These are phyloP conservation scores for Arabis alpina DNA, from an alignment of 345 rosid species.

Conservation along the genomic window DNA sequence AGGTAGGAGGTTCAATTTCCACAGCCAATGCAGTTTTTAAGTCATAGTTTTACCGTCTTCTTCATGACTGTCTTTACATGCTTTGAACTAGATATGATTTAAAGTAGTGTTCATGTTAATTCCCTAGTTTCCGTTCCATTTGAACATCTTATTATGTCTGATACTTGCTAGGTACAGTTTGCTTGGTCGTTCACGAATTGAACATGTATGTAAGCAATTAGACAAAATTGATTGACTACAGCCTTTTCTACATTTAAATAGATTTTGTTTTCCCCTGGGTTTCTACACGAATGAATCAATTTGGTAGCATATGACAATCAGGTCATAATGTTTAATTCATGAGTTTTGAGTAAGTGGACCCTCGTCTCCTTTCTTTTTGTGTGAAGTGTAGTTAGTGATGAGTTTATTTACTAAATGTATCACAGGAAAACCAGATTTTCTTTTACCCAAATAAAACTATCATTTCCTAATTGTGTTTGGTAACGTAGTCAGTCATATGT, in stretches of 20 bases:
- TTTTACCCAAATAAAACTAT: background rate
- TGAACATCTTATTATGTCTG: background rate
- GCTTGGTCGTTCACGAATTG: slow-evolving; percentile 24
- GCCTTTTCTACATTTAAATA: background rate
- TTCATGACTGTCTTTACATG: slow-evolving; percentile 20
- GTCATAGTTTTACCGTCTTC: background rate
- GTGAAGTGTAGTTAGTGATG: slow-evolving; percentile 21
- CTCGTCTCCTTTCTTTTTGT: background rate
- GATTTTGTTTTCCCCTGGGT: background rate
- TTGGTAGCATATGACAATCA: slow-evolving; percentile 20
- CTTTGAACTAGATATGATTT: slow-evolving; percentile 18
- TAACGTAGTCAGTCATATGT: background rate
- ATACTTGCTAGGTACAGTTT: slow-evolving; percentile 31
- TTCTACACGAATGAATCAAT: slow-evolving; percentile 6
- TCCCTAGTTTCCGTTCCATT: slow-evolving; percentile 4
- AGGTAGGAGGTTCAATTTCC: slow-evolving; percentile 54
- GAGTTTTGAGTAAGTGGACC: slow-evolving; percentile 11
- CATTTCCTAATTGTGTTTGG: slow-evolving; percentile 1
- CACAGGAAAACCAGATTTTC: slow-evolving; percentile 11
- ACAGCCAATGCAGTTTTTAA: background rate
- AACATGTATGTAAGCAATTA: slow-evolving; percentile 17
- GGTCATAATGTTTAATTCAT: slow-evolving; percentile 13
- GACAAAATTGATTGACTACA: slow-evolving; percentile 11
- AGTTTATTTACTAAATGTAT: slow-evolving; percentile 9
- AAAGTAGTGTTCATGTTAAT: slow-evolving; percentile 4